These are phyloP conservation scores for Bathelium albidoporum DNA, from an alignment of 495 filamentous ascomycete species.

Conservation along the genomic window DNA sequence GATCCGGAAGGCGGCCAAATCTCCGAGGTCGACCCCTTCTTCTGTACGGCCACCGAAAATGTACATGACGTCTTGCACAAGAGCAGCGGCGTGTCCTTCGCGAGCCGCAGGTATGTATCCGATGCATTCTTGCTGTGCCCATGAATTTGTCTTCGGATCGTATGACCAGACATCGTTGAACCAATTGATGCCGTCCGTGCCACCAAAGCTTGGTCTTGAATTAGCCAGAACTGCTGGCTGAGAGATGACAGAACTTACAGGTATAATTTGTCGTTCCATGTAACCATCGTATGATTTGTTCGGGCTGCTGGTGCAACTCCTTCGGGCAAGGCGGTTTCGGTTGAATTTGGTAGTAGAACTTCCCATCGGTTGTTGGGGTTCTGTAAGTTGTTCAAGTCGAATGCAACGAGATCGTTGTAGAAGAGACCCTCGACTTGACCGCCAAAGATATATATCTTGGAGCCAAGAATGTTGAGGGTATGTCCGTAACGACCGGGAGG, in stretches of 20 bases:
- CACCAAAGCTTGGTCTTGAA: conserved; percentile 62
- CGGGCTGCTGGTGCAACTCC: conserved; percentile 71
- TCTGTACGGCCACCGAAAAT: conserved; percentile 96
- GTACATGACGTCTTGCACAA: conserved; percentile 98
- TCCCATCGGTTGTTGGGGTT: conserved; percentile 87
- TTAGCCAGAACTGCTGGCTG: neutral
- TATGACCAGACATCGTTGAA: conserved; percentile 99
- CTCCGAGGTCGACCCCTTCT: conserved; percentile 82
- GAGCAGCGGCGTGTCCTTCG: conserved; percentile 87
- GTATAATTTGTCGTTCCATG: conserved; percentile 87
- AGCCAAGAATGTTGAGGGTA: conserved; percentile 89
- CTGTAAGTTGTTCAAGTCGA: conserved; percentile 90
- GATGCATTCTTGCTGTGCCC: conserved; percentile 87
- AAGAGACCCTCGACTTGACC: conserved; percentile 96
- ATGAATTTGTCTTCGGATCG: conserved; percentile 69
- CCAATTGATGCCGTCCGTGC: conserved; percentile 88
- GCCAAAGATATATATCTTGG: conserved; percentile 93
- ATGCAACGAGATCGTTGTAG: conserved; percentile 95
- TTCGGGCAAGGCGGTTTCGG: conserved; percentile 54
- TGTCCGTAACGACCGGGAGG: conserved; percentile 93
- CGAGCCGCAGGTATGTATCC: conserved; percentile 89
- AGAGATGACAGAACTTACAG: conserved; percentile 48
- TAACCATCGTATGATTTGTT: conserved; percentile 90
- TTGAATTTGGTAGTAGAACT: conserved; percentile 66
- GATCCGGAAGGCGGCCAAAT: conserved; percentile 92